These are phyloP conservation scores for Phytopythium mirpurense DNA, from an alignment of 352 stramenopile species.

Conservation along the genomic window DNA sequence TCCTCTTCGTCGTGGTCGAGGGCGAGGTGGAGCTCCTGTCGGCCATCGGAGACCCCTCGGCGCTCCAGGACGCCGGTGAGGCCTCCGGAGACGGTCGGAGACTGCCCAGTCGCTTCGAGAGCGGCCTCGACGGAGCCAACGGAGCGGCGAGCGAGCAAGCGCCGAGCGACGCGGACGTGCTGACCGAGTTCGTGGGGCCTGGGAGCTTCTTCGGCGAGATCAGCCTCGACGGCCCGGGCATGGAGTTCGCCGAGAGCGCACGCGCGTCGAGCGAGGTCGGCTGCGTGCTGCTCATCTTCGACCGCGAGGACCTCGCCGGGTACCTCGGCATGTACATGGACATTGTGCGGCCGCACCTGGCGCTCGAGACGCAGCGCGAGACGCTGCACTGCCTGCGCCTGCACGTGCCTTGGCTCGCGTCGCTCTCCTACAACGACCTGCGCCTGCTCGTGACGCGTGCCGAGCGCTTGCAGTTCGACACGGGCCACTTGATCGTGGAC, in stretches of 20 bases:
- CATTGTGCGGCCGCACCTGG: constrained; percentile 52
- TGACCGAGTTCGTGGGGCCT: constrained; percentile 26
- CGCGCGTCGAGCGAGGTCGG: constrained; percentile 14
- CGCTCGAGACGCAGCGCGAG: constrained; percentile 45
- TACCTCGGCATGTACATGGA: constrained; percentile 70
- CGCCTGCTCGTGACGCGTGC: constrained; percentile 38
- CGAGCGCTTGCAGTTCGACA: constrained; percentile 32
- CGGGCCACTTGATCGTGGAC: constrained; percentile 37
- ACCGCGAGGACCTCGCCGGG: constrained; percentile 42
- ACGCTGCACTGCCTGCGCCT: constrained; percentile 35
- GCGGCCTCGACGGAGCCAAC: too few species aligned
- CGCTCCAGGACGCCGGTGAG: not conserved
- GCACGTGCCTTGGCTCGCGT: constrained; percentile 33
- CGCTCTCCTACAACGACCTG: constrained; percentile 49
- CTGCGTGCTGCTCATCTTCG: constrained; percentile 46
- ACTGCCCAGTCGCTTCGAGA: not conserved
- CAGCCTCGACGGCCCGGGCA: constrained; percentile 21
- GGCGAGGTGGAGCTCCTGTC: constrained; percentile 37
- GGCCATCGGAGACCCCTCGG: not conserved
- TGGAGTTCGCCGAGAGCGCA: constrained; percentile 51
- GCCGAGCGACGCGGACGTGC: not conserved
- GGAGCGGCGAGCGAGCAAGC: not conserved
- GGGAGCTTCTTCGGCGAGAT: constrained; percentile 66
- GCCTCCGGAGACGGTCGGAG: not conserved
- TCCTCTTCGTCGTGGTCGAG: constrained; percentile 59